phyloP scores from a whole-genome alignment of 2,329 filamentous ascomycete genomes.

The Microsporum canis region DNA sequence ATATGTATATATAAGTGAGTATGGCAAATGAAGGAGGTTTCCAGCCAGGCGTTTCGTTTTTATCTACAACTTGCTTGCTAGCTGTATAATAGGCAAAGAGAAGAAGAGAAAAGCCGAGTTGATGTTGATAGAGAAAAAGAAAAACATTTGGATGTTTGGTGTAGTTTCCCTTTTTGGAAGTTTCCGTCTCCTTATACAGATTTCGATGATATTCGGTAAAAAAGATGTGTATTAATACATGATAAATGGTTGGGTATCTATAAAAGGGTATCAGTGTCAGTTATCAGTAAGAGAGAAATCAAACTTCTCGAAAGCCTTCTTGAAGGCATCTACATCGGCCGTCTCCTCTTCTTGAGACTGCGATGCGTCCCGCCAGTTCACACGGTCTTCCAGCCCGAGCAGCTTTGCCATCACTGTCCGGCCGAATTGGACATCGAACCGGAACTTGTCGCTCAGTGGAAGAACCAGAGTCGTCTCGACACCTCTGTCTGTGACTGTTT shows the following conservation, averaged over 20 bases:
- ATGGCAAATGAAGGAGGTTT: not conserved
- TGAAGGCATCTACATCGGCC: conserved; percentile 66
- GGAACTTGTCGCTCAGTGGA: conserved; percentile 56
- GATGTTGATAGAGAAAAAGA: not conserved
- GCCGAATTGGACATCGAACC: conserved; percentile 86
- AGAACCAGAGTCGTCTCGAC: conserved; percentile 63
- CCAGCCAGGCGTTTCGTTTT: not conserved
- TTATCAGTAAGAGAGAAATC: conserved; percentile 57
- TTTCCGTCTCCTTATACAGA: not conserved
- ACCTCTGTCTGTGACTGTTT: conserved; percentile 4
- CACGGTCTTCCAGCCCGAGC: conserved; percentile 63
- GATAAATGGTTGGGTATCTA: not conserved
- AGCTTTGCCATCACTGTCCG: conserved; percentile 80
- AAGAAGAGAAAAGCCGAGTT: not conserved
- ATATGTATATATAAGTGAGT: not conserved
- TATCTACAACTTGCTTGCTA: not conserved
- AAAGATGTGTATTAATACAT: not conserved
- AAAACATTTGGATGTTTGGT: not conserved
- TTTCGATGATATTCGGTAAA: not conserved
- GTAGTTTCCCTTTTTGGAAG: not conserved
- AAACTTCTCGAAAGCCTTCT: conserved; percentile 69
- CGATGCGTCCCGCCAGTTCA: conserved; percentile 72
- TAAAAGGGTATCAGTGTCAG: conserved; percentile 1
- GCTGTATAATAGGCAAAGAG: not conserved
- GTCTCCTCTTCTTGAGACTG: conserved; percentile 70